Evolutionary conservation across 106 monocot species (phyloP), one percentile per base, ranked within the genome.

Genomic region (Xerophyta viscosa): DNA sequence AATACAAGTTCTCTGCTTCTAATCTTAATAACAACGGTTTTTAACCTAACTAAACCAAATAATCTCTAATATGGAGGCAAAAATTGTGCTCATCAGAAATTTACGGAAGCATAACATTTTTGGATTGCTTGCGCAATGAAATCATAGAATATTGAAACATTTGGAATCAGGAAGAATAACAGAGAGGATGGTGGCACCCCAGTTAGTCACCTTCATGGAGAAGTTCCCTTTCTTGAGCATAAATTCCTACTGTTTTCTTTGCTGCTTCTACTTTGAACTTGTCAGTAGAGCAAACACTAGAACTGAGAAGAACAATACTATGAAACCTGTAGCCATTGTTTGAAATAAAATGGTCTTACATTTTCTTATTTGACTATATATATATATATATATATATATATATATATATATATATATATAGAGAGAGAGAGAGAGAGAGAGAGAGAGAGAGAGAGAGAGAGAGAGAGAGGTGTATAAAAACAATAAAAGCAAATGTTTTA

Each of bases 161-260:
- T 92, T 67, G 13, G 79, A 66, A 41, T 92, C 92, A 29, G 92
- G 92, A 24, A 83, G 66, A 6, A 80, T 24, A 29, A 92, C 83
- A 27, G 92, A 87, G 58, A 80, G 33, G 37, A 92, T 77, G 43
- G 77, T 80, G 13, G 83, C 92, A 17, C 92, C 92, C 78, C 76
- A 92, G 56, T 74, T 92, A 57, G 82, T 82, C 51, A 87, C 61
- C 50, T 74, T 87, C 33, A 92, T n/a, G 4, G 92, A 83, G 73
- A 92, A 92, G 31, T 92, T 74, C 10, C 78, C 86, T 50, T 62
- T 76, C 65, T 66, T 79, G 13, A 92, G 65, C 83, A 46, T 87
- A 75, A 17, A 73, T 71, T 46, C 57, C 65, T 0, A 83, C 73
- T 36, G 30, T 61, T 61, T 74, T 71, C 67, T 52, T 57, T 19